Conservation (phyloP, 2,329 filamentous ascomycete genomes). For the Cyphellophora europaea region DNA sequence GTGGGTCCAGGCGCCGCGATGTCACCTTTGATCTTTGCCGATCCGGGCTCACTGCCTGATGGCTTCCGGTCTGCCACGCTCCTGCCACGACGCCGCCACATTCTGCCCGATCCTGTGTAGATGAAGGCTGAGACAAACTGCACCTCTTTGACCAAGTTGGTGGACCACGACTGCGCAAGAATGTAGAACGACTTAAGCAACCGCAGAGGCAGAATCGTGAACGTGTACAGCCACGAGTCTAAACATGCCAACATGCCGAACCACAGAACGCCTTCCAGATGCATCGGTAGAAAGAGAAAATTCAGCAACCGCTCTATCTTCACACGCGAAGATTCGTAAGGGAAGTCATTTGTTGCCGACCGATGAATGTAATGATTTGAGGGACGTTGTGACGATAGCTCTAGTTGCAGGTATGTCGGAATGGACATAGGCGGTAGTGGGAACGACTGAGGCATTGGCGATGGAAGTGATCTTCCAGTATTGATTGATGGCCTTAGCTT, state of each 20-base stretch:
- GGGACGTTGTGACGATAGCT: constrained; percentile 51
- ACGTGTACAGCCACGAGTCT: constrained; percentile 92
- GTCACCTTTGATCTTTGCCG: constrained; percentile 5
- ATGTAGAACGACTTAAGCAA: constrained; percentile 75
- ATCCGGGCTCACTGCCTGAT: constrained; percentile 2
- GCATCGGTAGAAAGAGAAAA: constrained; percentile 71
- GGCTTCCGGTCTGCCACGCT: constrained; percentile 32
- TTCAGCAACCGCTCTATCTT: constrained; percentile 90
- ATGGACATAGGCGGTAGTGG: constrained; percentile 55
- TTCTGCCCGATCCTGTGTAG: constrained; percentile 65
- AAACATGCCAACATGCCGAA: constrained; percentile 88
- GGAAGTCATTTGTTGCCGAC: constrained; percentile 48
- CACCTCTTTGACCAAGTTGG: constrained; percentile 61
- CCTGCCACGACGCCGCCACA: constrained; percentile 49
- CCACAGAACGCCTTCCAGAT: constrained; percentile 72
- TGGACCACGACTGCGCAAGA: constrained; percentile 67
- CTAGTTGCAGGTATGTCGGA: constrained; percentile 56
- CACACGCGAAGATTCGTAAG: constrained; percentile 85
- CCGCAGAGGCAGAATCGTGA: constrained; percentile 85
- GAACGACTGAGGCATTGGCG: constrained; percentile 43
- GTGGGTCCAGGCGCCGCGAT: constrained; percentile 11
- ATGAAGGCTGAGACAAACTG: constrained; percentile 67
- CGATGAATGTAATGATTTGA: constrained; percentile 57
- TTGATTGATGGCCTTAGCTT: constrained; percentile 15
- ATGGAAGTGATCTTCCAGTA: constrained; percentile 26